Evolutionary conservation across 306 rosid genomes (phyloP), one percentile per base, ranked within the genome.

Genomic region (Vachellia pachyceras): DNA sequence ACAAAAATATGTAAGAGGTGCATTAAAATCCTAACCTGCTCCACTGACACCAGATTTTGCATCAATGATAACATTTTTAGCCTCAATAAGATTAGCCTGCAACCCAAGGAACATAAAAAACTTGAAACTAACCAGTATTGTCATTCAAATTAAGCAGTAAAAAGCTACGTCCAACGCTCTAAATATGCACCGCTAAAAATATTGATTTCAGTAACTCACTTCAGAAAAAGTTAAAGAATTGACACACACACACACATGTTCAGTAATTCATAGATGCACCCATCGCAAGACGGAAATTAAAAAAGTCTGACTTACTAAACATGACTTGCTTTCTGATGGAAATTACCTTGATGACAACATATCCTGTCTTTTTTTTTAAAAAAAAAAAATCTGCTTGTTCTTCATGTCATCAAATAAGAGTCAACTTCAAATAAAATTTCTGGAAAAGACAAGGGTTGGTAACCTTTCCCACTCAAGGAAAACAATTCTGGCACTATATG

Each of bases 41-140:
- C 99, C 98, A 60, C 96, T 95, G 68, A 95, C 99, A 64, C 94
- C 99, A 76, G 99, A 95, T 84, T 95, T 95, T n/a, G 98, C 79
- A 84, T 95, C 98, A 69, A 93, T 90, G 57, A 90, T 93, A 69
- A 93, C 87, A 85, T 90, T 91, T 68, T 52, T 82, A 79, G 41
- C 76, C 68, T 81, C 81, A 82, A 95, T 75, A 69, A 93, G 96
- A 85, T 89, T 91, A 61, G 91, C 94, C 99, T 95, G 94, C 77
- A 79, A 77, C 55, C 76, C 36, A 76, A 77, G 55, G 60, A 71
- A 71, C 68, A 70, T 50, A 68, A 70, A 82, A 81, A 75, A 63
- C 68, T 23, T 55, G 79, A 81, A 72, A 69, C 45, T 33, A 49
- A 39, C 49, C 73, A 66, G 73, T 41, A 5, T 20, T 18, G 46